Percentiles rank a stretch among this genome's conserved stretches.
Conservation (phyloP, 495 filamentous ascomycete species). For the Penicillium psychrofluorescens region DNA sequence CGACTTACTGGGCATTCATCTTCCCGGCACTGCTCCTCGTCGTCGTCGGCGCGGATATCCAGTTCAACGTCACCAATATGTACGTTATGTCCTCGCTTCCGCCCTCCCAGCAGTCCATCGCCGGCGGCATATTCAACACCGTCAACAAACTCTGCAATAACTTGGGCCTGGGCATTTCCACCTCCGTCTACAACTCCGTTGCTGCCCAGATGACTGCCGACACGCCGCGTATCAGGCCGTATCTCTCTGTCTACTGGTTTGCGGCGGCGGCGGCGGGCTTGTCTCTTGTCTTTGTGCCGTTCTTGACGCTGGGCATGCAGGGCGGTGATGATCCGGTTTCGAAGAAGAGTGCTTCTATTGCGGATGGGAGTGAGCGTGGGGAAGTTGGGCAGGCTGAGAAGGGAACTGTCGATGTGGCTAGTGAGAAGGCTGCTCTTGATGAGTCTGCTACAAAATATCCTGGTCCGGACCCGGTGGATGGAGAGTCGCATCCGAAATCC, state of each 20-base stretch:
- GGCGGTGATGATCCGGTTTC: slow-evolving; percentile 9
- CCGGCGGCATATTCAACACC: slow-evolving; percentile 32
- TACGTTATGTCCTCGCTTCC: slow-evolving; percentile 36
- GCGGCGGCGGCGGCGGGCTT: slow-evolving; percentile 19
- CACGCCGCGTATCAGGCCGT: slow-evolving; percentile 16
- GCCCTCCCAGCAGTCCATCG: slow-evolving; percentile 25
- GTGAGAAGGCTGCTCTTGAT: too few relatives aligned
- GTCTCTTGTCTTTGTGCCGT: slow-evolving; percentile 22
- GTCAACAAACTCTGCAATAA: slow-evolving; percentile 27
- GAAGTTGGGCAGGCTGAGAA: too few relatives aligned
- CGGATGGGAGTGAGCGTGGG: too few relatives aligned
- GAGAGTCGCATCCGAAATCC: too few relatives aligned
- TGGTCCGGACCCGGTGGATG: too few relatives aligned
- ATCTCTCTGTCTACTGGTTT: slow-evolving; percentile 24
- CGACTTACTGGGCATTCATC: slow-evolving; percentile 50
- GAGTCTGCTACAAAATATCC: too few relatives aligned
- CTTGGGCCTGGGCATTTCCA: slow-evolving; percentile 24
- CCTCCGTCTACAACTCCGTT: slow-evolving; percentile 18
- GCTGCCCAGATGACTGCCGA: slow-evolving; percentile 10
- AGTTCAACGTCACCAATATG: slow-evolving; percentile 55
- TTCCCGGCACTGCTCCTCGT: slow-evolving; percentile 46
- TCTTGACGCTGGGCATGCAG: slow-evolving; percentile 24
- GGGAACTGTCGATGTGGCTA: too few relatives aligned
- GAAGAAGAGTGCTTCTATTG: not conserved
- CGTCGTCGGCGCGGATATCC: slow-evolving; percentile 48